A percentile compares a stretch with the other conserved stretches of the same genome.
Conservation (phyloP, 495 filamentous ascomycete genomes). For the Penicillium paxilli region DNA sequence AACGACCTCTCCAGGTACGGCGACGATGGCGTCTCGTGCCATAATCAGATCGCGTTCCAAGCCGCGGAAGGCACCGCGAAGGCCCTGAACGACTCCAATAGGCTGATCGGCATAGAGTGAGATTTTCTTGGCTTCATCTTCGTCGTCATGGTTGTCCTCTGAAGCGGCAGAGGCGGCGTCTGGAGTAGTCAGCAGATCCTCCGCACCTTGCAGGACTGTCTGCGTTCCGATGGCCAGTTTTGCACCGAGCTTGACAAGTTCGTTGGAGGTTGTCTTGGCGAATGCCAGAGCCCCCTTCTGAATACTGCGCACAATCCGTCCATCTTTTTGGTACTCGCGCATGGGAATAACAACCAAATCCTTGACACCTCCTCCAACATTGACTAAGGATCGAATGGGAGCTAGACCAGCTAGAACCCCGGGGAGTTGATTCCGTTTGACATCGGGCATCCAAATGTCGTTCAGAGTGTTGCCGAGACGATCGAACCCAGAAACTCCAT, state of each 20-base stretch:
- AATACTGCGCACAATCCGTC: slow-evolving; percentile 86
- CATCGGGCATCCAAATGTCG: slow-evolving; percentile 96
- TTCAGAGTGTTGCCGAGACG: slow-evolving; percentile 84
- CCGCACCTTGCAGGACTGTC: slow-evolving; percentile 82
- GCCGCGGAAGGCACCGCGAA: slow-evolving; percentile 76
- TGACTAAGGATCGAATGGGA: slow-evolving; percentile 83
- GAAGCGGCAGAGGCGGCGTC: slow-evolving; percentile 13
- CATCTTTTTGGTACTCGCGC: slow-evolving; percentile 90
- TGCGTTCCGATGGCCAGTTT: slow-evolving; percentile 96
- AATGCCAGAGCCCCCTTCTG: slow-evolving; percentile 87
- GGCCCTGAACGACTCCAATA: slow-evolving; percentile 78
- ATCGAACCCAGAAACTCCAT: slow-evolving; percentile 88
- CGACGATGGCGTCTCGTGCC: slow-evolving; percentile 87
- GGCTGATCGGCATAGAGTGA: slow-evolving; percentile 94
- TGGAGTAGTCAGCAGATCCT: slow-evolving; percentile 67
- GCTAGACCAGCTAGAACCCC: slow-evolving; percentile 88
- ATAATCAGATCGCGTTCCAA: slow-evolving; percentile 83
- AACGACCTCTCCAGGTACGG: slow-evolving; percentile 88
- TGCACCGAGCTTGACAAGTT: slow-evolving; percentile 88
- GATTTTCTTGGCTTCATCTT: slow-evolving; percentile 71
- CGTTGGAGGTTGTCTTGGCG: slow-evolving; percentile 86
- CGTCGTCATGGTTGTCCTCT: slow-evolving; percentile 62
- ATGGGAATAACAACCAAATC: slow-evolving; percentile 88
- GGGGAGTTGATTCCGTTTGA: slow-evolving; percentile 86
- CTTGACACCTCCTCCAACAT: slow-evolving; percentile 81